Evolutionary conservation across 192 early-diverging fungal species (phyloP), one percentile per base, ranked within the genome.

Genomic region (Borealophlyctis nickersoniae): DNA sequence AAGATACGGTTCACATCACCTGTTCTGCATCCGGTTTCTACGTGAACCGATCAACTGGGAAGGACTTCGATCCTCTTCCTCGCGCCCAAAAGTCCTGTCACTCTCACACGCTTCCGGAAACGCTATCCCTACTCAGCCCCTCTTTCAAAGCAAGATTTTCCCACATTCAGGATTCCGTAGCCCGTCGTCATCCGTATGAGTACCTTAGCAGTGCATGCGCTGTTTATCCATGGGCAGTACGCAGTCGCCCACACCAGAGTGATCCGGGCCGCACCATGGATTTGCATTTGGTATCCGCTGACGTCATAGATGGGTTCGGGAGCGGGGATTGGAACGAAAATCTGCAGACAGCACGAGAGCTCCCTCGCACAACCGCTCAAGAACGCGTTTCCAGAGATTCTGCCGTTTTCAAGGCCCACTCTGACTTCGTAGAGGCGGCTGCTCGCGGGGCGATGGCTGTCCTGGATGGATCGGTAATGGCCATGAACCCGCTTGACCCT

Each of bases 301-400:
- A 82, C 22, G 51, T 51, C 16, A 49, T 57, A 2, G 82, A 84
- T 4, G 54, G 63, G 29, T 60, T 89, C 2, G 86, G 84, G 29
- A 78, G 84, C 30, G 90, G 92, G 52, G 95, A 98, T 68, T 99
- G 95, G 95, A 98, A 99, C 74, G 95, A 99, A 61, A 95, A 99
- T 71, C 70, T 95, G 28, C 93, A 96, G 77, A 82, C 86, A 14
- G 88, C 91, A 33, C 86, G 91, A 33, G 92, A 94, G 62, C 80
- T 97, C 61, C 92, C 94, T 2, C 77, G 84, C 19, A 56, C 52
- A 35, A 88, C 81, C 49, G 73, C 91, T 5, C 89, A 88, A 59
- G 94, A 98, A 67, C 84, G 88, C 5, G 89, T 97, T 4, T 66
- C 88, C 69, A 88, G 94, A 48, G 92, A 96, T 66, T 85, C 89